Conservation (phyloP, 148 eudicot genomes). For the Spergularia marina region DNA sequence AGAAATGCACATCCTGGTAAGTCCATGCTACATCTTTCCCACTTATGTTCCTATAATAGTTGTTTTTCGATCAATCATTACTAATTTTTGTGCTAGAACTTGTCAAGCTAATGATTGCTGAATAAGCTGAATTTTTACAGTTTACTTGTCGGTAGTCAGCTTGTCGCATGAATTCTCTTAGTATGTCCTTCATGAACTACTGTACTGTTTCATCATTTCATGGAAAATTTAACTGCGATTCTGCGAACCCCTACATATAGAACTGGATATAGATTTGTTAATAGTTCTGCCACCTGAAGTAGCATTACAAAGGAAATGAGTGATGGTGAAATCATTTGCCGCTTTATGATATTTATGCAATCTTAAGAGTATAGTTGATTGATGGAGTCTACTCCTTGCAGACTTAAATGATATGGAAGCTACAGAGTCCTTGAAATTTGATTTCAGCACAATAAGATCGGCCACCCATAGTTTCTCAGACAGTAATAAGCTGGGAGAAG, state of each 20-base stretch:
- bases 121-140: too few species aligned
- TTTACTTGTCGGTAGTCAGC: too few species aligned
- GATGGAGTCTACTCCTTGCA: slow-evolving; percentile 10
- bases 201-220: too few species aligned
- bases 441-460: slow-evolving; percentile 24
- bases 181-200: too few species aligned
- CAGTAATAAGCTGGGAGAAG: slow-evolving; percentile 36
- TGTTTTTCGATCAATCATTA: neutral
- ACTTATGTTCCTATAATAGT: neutral
- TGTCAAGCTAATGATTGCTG: too few species aligned
- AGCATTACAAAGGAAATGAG: too few species aligned
- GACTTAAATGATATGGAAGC: slow-evolving; percentile 31
- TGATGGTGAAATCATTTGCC: too few species aligned
- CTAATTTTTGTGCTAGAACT: neutral
- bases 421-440: slow-evolving; percentile 31
- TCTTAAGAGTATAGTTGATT: neutral
- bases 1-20: slow-evolving; percentile 20
- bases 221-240: too few species aligned
- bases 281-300: too few species aligned
- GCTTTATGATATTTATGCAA: neutral
- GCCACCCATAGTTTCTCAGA: slow-evolving; percentile 34
- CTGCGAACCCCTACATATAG: neutral
- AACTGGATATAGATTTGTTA: too few species aligned
- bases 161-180: too few species aligned
- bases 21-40: slow-evolving; percentile 5